Conservation (phyloP, 148 eudicot genomes). For the Chenopodium quinoa region DNA sequence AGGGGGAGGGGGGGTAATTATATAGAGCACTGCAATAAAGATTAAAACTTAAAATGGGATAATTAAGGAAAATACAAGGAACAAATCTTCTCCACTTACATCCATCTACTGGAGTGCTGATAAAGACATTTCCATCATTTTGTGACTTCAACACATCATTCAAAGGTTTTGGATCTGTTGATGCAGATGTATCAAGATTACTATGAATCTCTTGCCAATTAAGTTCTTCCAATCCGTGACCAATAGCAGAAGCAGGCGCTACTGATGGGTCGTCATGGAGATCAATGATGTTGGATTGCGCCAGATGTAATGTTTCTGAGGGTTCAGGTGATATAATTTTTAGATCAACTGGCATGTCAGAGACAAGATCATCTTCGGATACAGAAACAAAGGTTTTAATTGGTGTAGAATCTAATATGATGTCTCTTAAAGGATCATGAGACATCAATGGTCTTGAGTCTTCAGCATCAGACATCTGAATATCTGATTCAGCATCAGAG, state of each 20-base stretch:
- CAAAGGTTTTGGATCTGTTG: slow-evolving; percentile 27
- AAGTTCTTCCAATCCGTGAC: slow-evolving; percentile 64
- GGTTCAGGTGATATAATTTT: slow-evolving; percentile 30
- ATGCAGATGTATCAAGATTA: slow-evolving; percentile 22
- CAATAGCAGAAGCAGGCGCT: slow-evolving; percentile 32
- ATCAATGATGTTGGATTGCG: slow-evolving; percentile 25
- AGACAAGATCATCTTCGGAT: slow-evolving; percentile 31
- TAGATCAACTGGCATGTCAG: slow-evolving; percentile 33
- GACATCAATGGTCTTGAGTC: slow-evolving; percentile 31
- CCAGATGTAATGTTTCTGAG: slow-evolving; percentile 35
- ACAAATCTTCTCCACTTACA: slow-evolving; percentile 38
- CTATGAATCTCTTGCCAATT: slow-evolving; percentile 46
- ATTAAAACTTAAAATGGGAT: neutral
- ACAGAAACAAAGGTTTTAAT: slow-evolving; percentile 32
- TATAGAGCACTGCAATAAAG: neutral
- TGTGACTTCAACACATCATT: slow-evolving; percentile 33
- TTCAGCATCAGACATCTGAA: slow-evolving; percentile 41
- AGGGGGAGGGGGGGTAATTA: too few relatives aligned
- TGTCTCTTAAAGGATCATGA: slow-evolving; percentile 28
- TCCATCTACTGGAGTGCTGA: slow-evolving; percentile 29
- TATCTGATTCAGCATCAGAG: slow-evolving; percentile 71
- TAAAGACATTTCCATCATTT: slow-evolving; percentile 22
- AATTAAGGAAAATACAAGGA: neutral
- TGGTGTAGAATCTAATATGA: slow-evolving; percentile 26
- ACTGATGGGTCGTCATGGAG: slow-evolving; percentile 19